A percentile compares a stretch with the other conserved stretches of the same genome.
These are phyloP conservation scores for Monosiga brevicollis DNA, from an alignment of 78 protist species.

Conservation along the genomic window DNA sequence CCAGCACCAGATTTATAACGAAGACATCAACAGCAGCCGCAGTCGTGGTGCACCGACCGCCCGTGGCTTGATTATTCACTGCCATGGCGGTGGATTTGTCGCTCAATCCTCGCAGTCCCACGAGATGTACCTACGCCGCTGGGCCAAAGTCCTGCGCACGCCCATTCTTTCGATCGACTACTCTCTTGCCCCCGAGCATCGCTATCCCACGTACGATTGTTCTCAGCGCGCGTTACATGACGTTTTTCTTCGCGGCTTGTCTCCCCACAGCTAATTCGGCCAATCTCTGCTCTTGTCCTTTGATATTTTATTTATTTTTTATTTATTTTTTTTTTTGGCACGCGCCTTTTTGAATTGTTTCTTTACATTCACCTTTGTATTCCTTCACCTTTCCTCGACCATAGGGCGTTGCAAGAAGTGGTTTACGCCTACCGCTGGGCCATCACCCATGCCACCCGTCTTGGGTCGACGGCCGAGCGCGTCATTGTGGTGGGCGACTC, in stretches of 20 bases:
- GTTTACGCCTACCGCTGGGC: slow-evolving; percentile 29
- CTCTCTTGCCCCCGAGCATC: slow-evolving; percentile 17
- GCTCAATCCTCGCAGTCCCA: slow-evolving; percentile 25
- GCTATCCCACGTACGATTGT: slow-evolving; percentile 1
- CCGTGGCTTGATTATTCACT: slow-evolving; percentile 28
- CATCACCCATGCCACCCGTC: background rate
- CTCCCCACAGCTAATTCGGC: too few relatives aligned
- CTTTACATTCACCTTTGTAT: background rate
- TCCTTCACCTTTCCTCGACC: background rate
- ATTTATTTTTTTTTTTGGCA: background rate
- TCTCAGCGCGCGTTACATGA: background rate
- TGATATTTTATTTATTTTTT: too few relatives aligned
- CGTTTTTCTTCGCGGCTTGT: background rate
- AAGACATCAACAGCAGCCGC: too few relatives aligned
- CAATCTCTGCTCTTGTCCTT: background rate
- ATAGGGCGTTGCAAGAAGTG: slow-evolving; percentile 3
- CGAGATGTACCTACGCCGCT: slow-evolving; percentile 33
- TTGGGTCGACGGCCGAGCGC: slow-evolving; percentile 8
- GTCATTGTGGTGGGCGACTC: slow-evolving; percentile 27
- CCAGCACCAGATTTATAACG: too few relatives aligned
- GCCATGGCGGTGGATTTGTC: slow-evolving; percentile 49
- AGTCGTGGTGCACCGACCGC: too few relatives aligned
- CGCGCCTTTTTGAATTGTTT: background rate
- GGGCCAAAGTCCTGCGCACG: background rate
- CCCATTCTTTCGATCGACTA: slow-evolving; percentile 35